Evolutionary conservation across 2,329 filamentous ascomycete species (phyloP), one percentile per base, ranked within the genome.

Genomic region (Sporothrix euskadiensis): DNA sequence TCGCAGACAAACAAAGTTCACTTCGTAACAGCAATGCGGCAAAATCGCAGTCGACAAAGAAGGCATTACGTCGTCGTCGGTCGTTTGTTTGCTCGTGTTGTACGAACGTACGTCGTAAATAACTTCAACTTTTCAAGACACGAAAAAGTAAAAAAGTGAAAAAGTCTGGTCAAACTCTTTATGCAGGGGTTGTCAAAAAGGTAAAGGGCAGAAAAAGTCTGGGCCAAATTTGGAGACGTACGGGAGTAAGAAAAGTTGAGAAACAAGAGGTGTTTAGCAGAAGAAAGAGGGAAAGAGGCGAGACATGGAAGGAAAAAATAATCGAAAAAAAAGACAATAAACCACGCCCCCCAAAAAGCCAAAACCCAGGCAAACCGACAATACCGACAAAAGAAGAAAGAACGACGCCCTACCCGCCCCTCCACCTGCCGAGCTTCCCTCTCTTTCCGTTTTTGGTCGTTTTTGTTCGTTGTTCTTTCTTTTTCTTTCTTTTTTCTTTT

Each of bases 351-450:
- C 4, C 57, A 57, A 22, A 19, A 16, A 19, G 32, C 59, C 7
- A 66, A 57, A 9, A 12, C 7, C 7, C 32, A 49, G 26, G 39
- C 49, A 56, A 68, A 49, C 35, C 39, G 32, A 44, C 26, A 54
- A 52, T 35, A 39, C 66, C 41, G 41, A 54, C 41, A 69, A 63
- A 73, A 69, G 54, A 69, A 61, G 56, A 72, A 72, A 65, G 49
- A 68, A 32, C 70, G 57, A 71, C 47, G n/a, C 70, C 44, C 26
- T 39, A 26, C 41, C 56, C 16, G 22, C 44, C 49, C 22, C 35
- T 47, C 35, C 70, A 66, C 61, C 61, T 44, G 44, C n/a, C 61
- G 39, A 30, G 61, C 32, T 14, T 26, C 57, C 57, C 35, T 59
- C 71, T 44, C 71, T 68, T 68, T 59, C 49, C 71, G 4, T 49